These are phyloP conservation scores for Cordyceps militaris DNA, from an alignment of 2,329 filamentous ascomycete species.

Conservation along the genomic window DNA sequence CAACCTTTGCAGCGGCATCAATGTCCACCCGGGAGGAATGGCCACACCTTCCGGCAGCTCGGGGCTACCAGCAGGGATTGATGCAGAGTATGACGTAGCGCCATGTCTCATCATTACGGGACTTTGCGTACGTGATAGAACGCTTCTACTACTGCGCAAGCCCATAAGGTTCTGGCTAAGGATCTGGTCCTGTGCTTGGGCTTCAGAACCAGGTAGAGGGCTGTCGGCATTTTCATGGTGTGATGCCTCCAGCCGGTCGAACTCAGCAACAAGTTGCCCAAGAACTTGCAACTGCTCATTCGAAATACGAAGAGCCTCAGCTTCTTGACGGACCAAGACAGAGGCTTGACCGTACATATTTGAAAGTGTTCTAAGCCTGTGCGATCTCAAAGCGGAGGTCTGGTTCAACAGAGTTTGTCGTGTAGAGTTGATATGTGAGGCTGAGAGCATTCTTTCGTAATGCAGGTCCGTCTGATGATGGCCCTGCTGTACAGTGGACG, in stretches of 20 bases:
- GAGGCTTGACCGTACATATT: constrained; percentile 2
- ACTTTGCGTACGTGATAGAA: constrained; percentile 18
- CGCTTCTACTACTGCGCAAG: constrained; percentile 1
- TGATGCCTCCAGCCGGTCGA: constrained; percentile 2
- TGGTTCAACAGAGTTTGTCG: neutral
- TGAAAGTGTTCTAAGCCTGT: neutral
- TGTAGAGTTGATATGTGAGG: neutral
- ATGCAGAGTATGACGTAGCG: constrained; percentile 35
- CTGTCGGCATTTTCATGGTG: neutral
- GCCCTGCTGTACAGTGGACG: neutral
- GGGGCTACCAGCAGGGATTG: constrained; percentile 53
- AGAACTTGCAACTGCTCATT: constrained; percentile 10
- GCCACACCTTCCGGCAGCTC: constrained; percentile 58
- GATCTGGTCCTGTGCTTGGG: neutral
- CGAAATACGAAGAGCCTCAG: constrained; percentile 5
- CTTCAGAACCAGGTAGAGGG: neutral
- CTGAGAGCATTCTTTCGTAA: neutral
- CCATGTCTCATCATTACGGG: constrained; percentile 43
- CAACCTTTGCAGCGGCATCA: constrained; percentile 53
- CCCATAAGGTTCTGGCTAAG: neutral
- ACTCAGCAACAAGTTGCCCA: constrained; percentile 5
- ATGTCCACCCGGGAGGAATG: constrained; percentile 57
- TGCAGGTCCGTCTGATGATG: neutral
- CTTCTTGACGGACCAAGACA: constrained; percentile 8
- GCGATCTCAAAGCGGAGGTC: neutral